These are phyloP conservation scores for Epichloe coenophiala DNA, from an alignment of 2,329 filamentous ascomycete species.

Conservation along the genomic window DNA sequence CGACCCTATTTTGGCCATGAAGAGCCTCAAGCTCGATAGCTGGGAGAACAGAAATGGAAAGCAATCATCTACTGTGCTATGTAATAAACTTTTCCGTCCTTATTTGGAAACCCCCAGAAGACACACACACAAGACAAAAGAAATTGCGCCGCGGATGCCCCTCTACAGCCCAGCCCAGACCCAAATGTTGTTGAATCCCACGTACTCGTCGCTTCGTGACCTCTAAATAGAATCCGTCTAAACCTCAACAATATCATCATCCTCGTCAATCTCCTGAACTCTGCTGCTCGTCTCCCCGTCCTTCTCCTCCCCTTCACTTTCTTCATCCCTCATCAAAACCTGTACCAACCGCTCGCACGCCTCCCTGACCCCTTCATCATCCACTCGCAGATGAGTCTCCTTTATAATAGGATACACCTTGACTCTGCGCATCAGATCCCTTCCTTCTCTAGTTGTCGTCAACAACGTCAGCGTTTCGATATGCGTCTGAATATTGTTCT, in stretches of 20 bases:
- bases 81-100: neutral
- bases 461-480: slow-evolving; percentile 78
- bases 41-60: too few species aligned
- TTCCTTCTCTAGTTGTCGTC: slow-evolving; percentile 61
- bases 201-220: neutral
- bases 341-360: slow-evolving; percentile 84
- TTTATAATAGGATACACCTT: slow-evolving; percentile 83
- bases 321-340: slow-evolving; percentile 71
- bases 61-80: neutral
- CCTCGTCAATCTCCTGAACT: slow-evolving; percentile 35
- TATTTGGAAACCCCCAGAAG: neutral
- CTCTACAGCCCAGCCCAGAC: neutral
- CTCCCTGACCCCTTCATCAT: slow-evolving; percentile 69
- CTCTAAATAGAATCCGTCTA: slow-evolving; percentile 15
- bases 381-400: slow-evolving; percentile 67
- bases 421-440: slow-evolving; percentile 59
- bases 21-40: neutral
- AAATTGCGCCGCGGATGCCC: neutral
- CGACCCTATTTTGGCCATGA: neutral
- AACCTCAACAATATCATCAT: slow-evolving; percentile 43
- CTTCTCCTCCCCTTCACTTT: slow-evolving; percentile 26
- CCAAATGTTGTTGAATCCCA: neutral
- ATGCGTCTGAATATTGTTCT: slow-evolving; percentile 68
- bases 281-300: slow-evolving; percentile 16
- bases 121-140: neutral